Conservation (phyloP, 495 filamentous ascomycete genomes). For the Apodospora peruviana region DNA sequence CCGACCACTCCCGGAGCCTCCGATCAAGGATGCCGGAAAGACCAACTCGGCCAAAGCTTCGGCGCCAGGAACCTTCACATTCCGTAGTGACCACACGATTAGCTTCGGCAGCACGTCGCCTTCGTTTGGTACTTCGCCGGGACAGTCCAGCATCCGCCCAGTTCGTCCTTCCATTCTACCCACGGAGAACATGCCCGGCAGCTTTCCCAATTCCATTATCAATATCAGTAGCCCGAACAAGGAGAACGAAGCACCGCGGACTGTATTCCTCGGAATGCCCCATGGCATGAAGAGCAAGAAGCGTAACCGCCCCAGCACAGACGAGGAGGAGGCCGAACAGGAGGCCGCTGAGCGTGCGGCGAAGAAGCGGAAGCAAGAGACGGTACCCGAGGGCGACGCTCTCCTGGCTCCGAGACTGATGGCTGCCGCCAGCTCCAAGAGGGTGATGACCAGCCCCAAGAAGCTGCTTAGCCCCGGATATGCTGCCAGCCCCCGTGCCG, state of each 20-base stretch:
- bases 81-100: conserved; percentile 54
- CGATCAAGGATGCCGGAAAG: conserved; percentile 21
- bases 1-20: conserved; percentile 24
- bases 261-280: conserved; percentile 35
- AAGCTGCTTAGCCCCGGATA: conserved; percentile 7
- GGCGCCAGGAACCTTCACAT: conserved; percentile 52
- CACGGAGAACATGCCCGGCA: conserved; percentile 40
- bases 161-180: conserved; percentile 49
- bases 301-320: conserved; percentile 49
- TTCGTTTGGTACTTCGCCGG: conserved; percentile 44
- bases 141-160: conserved; percentile 51
- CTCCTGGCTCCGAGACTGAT: conserved; percentile 36
- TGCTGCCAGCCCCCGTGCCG: not conserved
- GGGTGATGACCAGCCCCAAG: conserved; percentile 13
- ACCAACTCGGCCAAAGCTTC: conserved; percentile 23
- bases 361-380: conserved; percentile 45
- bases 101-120: conserved; percentile 39
- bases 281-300: conserved; percentile 75
- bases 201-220: conserved; percentile 31
- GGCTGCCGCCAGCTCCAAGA: conserved; percentile 19
- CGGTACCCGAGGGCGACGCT: conserved; percentile 41
- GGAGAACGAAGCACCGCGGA: conserved; percentile 38
- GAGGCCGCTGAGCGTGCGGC: conserved; percentile 33
- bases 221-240: conserved; percentile 32
- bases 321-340: conserved; percentile 42